Percentiles rank a stretch among this genome's conserved stretches.
Evolutionary conservation across 164 flowering plant genomes (phyloP).

Genomic region (Paratinospora sagittata): DNA sequence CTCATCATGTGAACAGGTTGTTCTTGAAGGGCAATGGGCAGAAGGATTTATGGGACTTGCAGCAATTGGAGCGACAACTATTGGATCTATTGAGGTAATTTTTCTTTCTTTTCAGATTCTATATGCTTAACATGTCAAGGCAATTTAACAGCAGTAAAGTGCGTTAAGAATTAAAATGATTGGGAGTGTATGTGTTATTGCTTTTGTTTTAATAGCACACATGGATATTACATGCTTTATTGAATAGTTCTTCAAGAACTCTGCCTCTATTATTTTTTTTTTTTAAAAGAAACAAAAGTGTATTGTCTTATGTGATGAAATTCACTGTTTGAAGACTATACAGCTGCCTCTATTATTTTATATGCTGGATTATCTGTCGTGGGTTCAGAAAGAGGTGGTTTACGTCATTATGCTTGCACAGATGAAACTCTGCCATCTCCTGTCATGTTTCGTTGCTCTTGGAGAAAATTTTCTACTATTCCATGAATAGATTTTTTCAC

Average conservation of each 20-base stretch:
- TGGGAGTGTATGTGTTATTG: background rate
- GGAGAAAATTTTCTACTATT: too few species aligned
- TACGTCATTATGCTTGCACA: too few species aligned
- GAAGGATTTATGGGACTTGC: slow-evolving; percentile 90
- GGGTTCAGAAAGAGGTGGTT: too few species aligned
- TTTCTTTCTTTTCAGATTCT: background rate
- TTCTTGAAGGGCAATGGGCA: slow-evolving; percentile 90
- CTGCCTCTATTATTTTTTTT: background rate
- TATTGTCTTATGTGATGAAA: too few species aligned
- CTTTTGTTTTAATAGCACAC: background rate
- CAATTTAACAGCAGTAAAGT: background rate
- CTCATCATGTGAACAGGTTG: slow-evolving; percentile 47
- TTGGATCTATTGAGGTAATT: slow-evolving; percentile 83
- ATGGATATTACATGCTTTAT: background rate
- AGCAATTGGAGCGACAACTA: slow-evolving; percentile 93
- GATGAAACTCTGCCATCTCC: too few species aligned
- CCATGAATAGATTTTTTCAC: too few species aligned
- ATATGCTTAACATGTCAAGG: background rate
- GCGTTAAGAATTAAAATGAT: background rate
- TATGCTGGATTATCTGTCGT: too few species aligned
- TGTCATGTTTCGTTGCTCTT: too few species aligned
- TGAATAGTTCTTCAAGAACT: background rate
- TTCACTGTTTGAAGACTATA: too few species aligned
- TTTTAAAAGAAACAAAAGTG: too few species aligned
- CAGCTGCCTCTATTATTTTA: background rate